Conservation (phyloP, 225 moss, liverwort and hornwort genomes). For the Lunularia cruciata region DNA sequence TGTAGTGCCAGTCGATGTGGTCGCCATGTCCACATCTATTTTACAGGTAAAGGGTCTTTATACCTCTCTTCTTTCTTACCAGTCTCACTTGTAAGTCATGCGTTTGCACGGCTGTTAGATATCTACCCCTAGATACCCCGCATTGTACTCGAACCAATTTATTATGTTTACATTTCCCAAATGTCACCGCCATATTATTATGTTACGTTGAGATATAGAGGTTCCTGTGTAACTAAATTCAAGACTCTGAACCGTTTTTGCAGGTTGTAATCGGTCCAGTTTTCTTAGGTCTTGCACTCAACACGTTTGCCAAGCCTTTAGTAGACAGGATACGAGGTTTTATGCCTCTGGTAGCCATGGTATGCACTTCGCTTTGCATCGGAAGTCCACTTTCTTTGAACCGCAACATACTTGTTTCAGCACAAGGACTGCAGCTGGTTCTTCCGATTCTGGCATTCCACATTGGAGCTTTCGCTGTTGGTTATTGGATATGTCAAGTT, state of each 20-base stretch:
- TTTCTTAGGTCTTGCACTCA: constrained; percentile 75
- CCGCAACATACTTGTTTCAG: constrained; percentile 63
- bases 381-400: constrained; percentile 94
- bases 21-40: constrained; percentile 91
- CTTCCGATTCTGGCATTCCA: constrained; percentile 84
- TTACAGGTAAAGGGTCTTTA: constrained; percentile 62
- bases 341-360: constrained; percentile 92
- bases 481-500: constrained; percentile 80
- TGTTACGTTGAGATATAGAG: too few species aligned
- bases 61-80: neutral
- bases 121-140: too few species aligned
- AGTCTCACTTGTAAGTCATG: too few species aligned
- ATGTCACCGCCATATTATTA: too few species aligned
- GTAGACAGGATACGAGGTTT: constrained; percentile 76
- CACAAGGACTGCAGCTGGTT: constrained; percentile 74
- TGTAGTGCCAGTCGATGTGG: constrained; percentile 81
- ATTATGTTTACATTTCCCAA: too few species aligned
- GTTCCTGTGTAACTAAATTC: too few species aligned
- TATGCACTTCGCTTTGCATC: constrained; percentile 93
- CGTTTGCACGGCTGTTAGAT: too few species aligned
- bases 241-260: too few species aligned
- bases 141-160: too few species aligned
- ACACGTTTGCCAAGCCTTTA: constrained; percentile 73
- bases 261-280: constrained; percentile 97
- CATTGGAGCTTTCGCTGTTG: constrained; percentile 66